Evolutionary conservation across 1,284 basidiomycete species (phyloP).

Genomic region (Fomitopsis betulina): DNA sequence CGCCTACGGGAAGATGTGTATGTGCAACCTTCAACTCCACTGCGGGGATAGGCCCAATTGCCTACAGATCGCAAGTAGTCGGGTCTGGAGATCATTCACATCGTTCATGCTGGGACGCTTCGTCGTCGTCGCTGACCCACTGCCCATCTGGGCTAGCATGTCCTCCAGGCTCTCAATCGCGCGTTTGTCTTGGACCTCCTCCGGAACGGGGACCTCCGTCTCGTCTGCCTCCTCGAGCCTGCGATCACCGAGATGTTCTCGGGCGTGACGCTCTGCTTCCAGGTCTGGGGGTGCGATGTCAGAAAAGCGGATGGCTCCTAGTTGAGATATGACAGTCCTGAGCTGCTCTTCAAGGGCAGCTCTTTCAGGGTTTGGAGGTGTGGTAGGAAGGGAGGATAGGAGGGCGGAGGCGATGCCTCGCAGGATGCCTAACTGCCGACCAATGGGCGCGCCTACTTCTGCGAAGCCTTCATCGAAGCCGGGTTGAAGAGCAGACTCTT

Average conservation of each 20-base stretch:
- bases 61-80: constrained; percentile 32
- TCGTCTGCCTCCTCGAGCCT: constrained; percentile 17
- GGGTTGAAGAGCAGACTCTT: constrained; percentile 72
- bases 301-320: constrained; percentile 56
- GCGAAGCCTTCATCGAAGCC: constrained; percentile 83
- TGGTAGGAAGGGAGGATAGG: constrained; percentile 42
- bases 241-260: constrained; percentile 47
- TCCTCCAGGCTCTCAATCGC: constrained; percentile 54
- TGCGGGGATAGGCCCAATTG: constrained; percentile 27
- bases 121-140: constrained; percentile 12
- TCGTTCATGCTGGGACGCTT: constrained; percentile 40
- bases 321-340: constrained; percentile 44
- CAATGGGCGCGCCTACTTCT: constrained; percentile 65
- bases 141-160: constrained; percentile 43
- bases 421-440: constrained; percentile 65
- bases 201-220: constrained; percentile 22
- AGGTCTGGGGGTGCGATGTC: constrained; percentile 67
- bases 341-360: constrained; percentile 31
- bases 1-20: not conserved
- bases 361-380: constrained; percentile 1
- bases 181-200: constrained; percentile 41
- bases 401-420: constrained; percentile 64
- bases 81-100: constrained; percentile 35
- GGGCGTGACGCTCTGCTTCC: constrained; percentile 69
- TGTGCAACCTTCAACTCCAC: constrained; percentile 19